phyloP scores from a whole-genome alignment of 768 basidiomycete genomes.

The Rossbeevera mucosa region DNA sequence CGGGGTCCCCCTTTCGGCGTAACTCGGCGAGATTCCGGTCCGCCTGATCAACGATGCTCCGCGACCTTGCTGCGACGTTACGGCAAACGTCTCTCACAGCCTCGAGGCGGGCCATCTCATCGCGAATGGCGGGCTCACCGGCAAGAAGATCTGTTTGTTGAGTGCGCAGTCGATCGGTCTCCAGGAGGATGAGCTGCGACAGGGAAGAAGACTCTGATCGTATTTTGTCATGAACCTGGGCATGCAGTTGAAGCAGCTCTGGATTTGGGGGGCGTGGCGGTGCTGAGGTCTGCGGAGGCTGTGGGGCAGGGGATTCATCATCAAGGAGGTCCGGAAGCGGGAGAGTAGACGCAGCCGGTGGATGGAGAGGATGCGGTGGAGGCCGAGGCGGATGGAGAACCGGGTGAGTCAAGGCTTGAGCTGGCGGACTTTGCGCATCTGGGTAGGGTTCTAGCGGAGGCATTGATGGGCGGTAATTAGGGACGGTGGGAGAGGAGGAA shows the following conservation, averaged over 20 bases:
- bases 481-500: slow-evolving; percentile 16
- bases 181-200: slow-evolving; percentile 54
- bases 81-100: slow-evolving; percentile 90
- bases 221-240: slow-evolving; percentile 71
- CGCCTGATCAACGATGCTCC: slow-evolving; percentile 56
- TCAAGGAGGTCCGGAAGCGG: slow-evolving; percentile 59
- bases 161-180: slow-evolving; percentile 71
- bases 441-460: slow-evolving; percentile 27
- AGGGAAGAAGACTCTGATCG: slow-evolving; percentile 68
- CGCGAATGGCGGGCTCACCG: slow-evolving; percentile 90
- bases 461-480: slow-evolving; percentile 27
- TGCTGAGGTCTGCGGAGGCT: slow-evolving; percentile 33
- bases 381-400: slow-evolving; percentile 22
- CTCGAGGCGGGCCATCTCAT: slow-evolving; percentile 93
- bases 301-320: slow-evolving; percentile 41
- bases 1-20: slow-evolving; percentile 80
- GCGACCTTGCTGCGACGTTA: slow-evolving; percentile 66
- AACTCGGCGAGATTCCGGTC: slow-evolving; percentile 76
- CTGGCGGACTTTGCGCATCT: slow-evolving; percentile 27
- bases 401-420: slow-evolving; percentile 23
- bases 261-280: slow-evolving; percentile 89
- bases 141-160: slow-evolving; percentile 81
- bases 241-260: slow-evolving; percentile 77
- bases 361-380: slow-evolving; percentile 20
- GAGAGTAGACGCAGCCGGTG: slow-evolving; percentile 6